phyloP scores from a whole-genome alignment of 140 eudicot species.

The Cichorium intybus region DNA sequence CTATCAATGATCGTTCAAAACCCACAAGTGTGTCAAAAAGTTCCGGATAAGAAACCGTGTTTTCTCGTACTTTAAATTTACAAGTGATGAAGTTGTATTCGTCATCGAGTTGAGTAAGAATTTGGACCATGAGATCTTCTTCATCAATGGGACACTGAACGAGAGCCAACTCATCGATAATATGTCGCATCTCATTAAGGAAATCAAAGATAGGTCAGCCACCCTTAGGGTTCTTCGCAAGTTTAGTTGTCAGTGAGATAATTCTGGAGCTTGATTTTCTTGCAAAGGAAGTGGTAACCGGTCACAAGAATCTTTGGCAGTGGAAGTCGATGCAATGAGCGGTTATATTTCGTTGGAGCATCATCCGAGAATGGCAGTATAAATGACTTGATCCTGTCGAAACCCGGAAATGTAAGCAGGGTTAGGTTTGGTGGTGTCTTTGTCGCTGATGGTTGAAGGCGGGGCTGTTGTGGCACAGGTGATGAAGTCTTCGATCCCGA shows the following conservation, averaged over 20 bases:
- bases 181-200: neutral
- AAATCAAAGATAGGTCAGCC: neutral
- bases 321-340: neutral
- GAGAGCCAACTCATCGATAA: neutral
- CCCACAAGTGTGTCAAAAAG: neutral
- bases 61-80: neutral
- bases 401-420: no score
- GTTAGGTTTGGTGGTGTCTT: no score
- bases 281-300: neutral
- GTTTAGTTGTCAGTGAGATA: neutral
- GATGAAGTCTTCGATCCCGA: no score
- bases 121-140: neutral
- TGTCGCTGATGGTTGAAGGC: no score
- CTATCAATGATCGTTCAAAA: neutral
- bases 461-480: no score
- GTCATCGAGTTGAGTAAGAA: no score
- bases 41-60: no score
- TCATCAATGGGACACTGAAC: no score
- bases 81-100: neutral
- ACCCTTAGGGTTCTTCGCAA: neutral
- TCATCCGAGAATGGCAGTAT: neutral
- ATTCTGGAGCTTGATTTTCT: neutral
- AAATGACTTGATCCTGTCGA: neutral
- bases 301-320: slow-evolving; percentile 2
- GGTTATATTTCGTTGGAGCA: neutral